A percentile compares a stretch with the other conserved stretches of the same genome.
phyloP scores from a whole-genome alignment of 768 basidiomycete species.

The Dacryopinax spathularia region DNA sequence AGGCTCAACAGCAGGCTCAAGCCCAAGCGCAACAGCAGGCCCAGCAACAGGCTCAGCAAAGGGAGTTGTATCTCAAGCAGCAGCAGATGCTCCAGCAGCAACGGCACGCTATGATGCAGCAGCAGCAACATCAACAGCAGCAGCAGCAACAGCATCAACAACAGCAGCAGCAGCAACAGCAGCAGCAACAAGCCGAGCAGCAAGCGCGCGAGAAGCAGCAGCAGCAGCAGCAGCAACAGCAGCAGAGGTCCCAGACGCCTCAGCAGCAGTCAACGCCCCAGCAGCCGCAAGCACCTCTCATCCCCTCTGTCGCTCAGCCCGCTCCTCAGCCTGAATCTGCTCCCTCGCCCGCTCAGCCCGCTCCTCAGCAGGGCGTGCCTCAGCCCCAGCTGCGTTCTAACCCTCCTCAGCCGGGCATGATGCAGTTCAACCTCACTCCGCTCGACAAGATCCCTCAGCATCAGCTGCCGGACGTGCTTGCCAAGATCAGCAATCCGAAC shows the following conservation, averaged over 20 bases:
- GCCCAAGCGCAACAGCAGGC: neutral
- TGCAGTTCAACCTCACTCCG: neutral
- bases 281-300: neutral
- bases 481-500: constrained; percentile 1
- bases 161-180: constrained; percentile 3
- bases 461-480: neutral
- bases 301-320: neutral
- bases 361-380: neutral
- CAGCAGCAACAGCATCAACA: constrained; percentile 1
- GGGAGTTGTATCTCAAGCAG: neutral
- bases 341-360: neutral
- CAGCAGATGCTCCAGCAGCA: constrained; percentile 5
- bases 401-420: neutral
- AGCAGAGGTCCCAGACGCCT: neutral
- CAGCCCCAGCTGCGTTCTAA: neutral
- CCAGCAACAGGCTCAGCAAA: constrained; percentile 5
- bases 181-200: neutral
- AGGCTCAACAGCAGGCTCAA: neutral
- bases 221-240: constrained; percentile 1
- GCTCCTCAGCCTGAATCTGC: neutral
- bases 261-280: neutral
- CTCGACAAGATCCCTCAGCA: neutral
- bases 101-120: neutral
- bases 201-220: neutral
- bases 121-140: constrained; percentile 3